These are phyloP conservation scores for Plectosphaerella sp. DNA, from an alignment of 2,329 filamentous ascomycete genomes.

Conservation along the genomic window DNA sequence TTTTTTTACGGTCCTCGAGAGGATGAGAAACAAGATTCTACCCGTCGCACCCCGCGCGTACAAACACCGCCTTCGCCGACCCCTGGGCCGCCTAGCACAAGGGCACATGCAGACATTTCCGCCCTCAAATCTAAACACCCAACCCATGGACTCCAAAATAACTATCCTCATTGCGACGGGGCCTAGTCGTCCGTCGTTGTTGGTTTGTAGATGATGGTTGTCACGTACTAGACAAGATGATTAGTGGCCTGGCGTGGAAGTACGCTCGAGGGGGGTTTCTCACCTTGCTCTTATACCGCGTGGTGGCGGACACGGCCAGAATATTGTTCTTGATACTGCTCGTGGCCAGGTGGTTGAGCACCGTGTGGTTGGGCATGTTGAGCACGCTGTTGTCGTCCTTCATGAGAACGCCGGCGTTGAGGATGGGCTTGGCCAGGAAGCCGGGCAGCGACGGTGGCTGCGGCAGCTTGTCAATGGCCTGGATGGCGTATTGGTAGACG, in stretches of 20 bases:
- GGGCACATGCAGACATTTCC: too few relatives aligned
- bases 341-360: conserved; percentile 92
- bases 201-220: conserved; percentile 96
- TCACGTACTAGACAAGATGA: conserved; percentile 68
- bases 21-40: too few relatives aligned
- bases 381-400: conserved; percentile 98
- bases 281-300: conserved; percentile 95
- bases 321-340: conserved; percentile 98
- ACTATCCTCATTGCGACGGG: neutral
- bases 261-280: neutral
- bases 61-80: too few relatives aligned
- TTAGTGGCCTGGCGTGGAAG: neutral
- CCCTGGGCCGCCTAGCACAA: too few relatives aligned
- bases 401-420: conserved; percentile 86
- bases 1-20: too few relatives aligned
- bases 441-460: conserved; percentile 81
- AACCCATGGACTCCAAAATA: neutral
- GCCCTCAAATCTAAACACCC: neutral
- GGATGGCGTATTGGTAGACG: conserved; percentile 68
- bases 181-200: conserved; percentile 51
- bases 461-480: conserved; percentile 73
- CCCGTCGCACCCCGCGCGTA: too few relatives aligned
- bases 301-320: conserved; percentile 91
- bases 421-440: conserved; percentile 88
- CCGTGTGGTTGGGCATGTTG: conserved; percentile 95